Evolutionary conservation across 179 eudicot genomes (phyloP), one percentile per base, ranked within the genome.

Genomic region (Carnegiea gigantea): DNA sequence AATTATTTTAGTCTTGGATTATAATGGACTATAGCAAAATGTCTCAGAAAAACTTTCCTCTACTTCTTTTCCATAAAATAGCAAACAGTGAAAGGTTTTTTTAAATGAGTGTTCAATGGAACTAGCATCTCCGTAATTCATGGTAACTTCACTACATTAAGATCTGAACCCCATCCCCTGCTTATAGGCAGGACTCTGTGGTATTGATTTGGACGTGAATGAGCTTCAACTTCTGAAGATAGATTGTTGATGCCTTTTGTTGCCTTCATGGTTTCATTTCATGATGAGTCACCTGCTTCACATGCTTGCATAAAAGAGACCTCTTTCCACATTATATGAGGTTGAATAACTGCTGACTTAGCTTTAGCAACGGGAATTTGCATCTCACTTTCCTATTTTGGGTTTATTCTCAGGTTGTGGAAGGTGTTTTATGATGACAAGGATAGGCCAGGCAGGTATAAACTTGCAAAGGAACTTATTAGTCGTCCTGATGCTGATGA

Each of bases 381-480:
- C 24, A 2, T 65, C 83, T 82, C 57, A 59, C 38, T 24, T 28
- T 57, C 74, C 51, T n/a, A n/a, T 53, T 28, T 67, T 73, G 21
- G 36, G n/a, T 48, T 83, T 79, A 20, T 75, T 38, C 24, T 46
- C 76, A 97, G 99, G 77, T 80, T 88, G 57, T 96, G 99, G 99
- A 96, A 96, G 88, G 98, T 96, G 72, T 95, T 96, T 83, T 96
- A 91, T 80, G 99, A 96, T 75, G 94, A 94, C 80, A 92, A 89
- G 86, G 95, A 90, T 76, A 88, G 95, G 86, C 93, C 92, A 59
- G 91, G 93, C 85, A 88, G 99, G 79, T 96, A 93, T 86, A 83
- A 90, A 68, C 98, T 96, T 9, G 99, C 97, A 10, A 92, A 93
- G 80, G 99, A 96, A 83, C 88, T 86, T 77, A 82, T 89, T 53